Percentiles rank a stretch among this genome's conserved stretches.
phyloP scores from a whole-genome alignment of 257 asterid species.

The Knoxia roxburghii region DNA sequence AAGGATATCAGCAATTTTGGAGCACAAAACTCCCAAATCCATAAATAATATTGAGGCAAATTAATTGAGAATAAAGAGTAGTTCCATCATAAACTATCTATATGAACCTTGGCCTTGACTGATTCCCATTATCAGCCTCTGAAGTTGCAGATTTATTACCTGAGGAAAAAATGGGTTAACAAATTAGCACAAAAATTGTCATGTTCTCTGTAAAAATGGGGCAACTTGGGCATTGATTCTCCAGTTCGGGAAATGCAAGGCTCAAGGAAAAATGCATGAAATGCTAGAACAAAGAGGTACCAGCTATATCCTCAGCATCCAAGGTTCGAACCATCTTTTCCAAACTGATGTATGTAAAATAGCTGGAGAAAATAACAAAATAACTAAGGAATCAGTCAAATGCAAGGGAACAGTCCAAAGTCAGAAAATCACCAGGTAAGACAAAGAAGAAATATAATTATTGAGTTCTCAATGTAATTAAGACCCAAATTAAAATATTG shows the following conservation, averaged over 20 bases:
- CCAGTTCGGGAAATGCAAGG: not conserved
- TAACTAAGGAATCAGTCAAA: not conserved
- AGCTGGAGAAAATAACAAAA: conserved; percentile 39
- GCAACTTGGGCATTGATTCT: not conserved
- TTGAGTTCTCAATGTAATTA: no score
- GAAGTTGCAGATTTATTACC: conserved; percentile 29
- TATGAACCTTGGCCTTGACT: conserved; percentile 48
- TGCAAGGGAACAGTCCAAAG: not conserved
- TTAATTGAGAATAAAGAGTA: no score
- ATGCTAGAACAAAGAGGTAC: conserved; percentile 6
- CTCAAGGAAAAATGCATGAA: not conserved
- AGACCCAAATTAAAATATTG: not conserved
- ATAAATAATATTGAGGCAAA: not conserved
- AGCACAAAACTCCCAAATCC: no score
- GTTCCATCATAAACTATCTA: not conserved
- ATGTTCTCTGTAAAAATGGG: not conserved
- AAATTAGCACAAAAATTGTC: not conserved
- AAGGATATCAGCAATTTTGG: no score
- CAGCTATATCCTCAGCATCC: conserved; percentile 43
- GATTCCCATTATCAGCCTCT: conserved; percentile 25
- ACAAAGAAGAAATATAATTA: no score
- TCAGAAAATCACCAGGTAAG: conserved; percentile 2
- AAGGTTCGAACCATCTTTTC: conserved; percentile 59
- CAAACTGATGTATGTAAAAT: conserved; percentile 67
- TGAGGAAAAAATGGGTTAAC: conserved; percentile 21